These are phyloP conservation scores for thale cress (Arabidopsis thaliana) DNA, from an alignment of 345 rosid species.

Conservation along the genomic window TAIR10.1 NC_003070.9:22658501-22659000, in stretches of 20 bases:
- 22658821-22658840: slow-evolving; percentile 65
- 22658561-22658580: not conserved
- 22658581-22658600: not conserved
- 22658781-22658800: slow-evolving; percentile 47
- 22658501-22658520: too few species aligned
- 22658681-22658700: not conserved
- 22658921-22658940: slow-evolving; percentile 74
- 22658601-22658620: too few species aligned
- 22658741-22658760: slow-evolving; percentile 48
- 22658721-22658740: slow-evolving; percentile 55
- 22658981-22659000: slow-evolving; percentile 83
- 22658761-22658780: slow-evolving; percentile 52
- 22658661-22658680: not conserved
- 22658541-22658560: not conserved
- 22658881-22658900: slow-evolving; percentile 82
- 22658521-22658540: not conserved
- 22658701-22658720: slow-evolving; percentile 22
- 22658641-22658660: not conserved
- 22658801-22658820: slow-evolving; percentile 67
- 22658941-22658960: slow-evolving; percentile 64
- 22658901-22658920: slow-evolving; percentile 82
- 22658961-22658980: slow-evolving; percentile 69
- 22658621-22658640: not conserved
- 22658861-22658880: slow-evolving; percentile 73
- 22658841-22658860: slow-evolving; percentile 47